Base-by-base conservation (phyloP, 1,284 basidiomycete species). In the Boletus mariae region DNA sequence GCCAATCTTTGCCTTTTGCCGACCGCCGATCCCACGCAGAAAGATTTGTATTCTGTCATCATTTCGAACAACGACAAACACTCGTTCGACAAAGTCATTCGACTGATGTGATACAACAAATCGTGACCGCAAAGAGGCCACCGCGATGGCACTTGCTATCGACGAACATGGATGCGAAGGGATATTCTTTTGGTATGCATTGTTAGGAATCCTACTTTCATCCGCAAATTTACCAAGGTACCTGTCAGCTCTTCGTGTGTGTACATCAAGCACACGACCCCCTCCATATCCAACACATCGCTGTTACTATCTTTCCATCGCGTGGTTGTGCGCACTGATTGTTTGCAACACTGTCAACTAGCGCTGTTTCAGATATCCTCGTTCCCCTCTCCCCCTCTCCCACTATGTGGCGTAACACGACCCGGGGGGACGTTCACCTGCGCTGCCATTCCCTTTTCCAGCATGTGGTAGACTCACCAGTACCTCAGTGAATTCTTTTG, bases 51-150 rank as follows among this genome's bases (percentile, higher is more conserved):
- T 70, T 86, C 90, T 23, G 81, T 98, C 51, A 77, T 97, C 17
- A 73, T 98, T 2, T 98, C 94, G 94, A 95, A 97, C 70, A 95
- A 98, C 72, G 97, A 99, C 71, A 97, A 94, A 62, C 97, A 98
- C 70, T 94, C 92, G 2, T 92, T 91, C 62, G 87, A 89, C 49
- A 93, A 98, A 65, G 87, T 98, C 52, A 89, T 90, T 52, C 83
- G 89, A 58, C 82, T 95, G 53, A 75, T 97, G 79, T 46, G 90
- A 91, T 54, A 80, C 84, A 55, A 82, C 83, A 8, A 78, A 80
- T 53, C 75, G 80, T 52, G 69, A 82, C 20, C 74, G 77, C 26
- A 80, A 83, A 23, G 85, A 90, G 46, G 90, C 90, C 0, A 72
- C 78, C 5, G 80, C 80, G 5, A 74, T 89, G 32, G 87, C 83